phyloP scores from a whole-genome alignment of 2,329 filamentous ascomycete species.

The Alternaria sp. region DNA sequence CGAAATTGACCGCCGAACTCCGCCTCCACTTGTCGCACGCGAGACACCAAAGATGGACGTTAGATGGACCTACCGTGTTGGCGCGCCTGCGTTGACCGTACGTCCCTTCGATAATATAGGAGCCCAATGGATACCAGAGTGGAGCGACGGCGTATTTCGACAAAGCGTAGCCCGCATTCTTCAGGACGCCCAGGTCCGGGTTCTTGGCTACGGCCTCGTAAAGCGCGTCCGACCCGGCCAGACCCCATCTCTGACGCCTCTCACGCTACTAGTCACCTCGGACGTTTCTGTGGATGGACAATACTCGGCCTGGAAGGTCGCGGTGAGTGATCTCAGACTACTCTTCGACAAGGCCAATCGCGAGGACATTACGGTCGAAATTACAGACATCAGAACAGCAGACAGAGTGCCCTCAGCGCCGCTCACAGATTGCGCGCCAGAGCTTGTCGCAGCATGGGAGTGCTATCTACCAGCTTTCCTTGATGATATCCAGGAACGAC shows the following conservation, averaged over 20 bases:
- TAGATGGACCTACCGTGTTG: not conserved
- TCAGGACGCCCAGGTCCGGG: not conserved
- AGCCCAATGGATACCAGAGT: not conserved
- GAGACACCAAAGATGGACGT: not conserved
- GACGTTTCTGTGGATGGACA: not conserved
- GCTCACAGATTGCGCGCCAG: not conserved
- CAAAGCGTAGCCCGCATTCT: not conserved
- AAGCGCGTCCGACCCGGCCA: not conserved
- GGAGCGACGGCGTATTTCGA: not conserved
- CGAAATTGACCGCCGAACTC: not conserved
- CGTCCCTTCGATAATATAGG: not conserved
- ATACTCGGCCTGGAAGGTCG: not conserved
- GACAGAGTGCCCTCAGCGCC: not conserved
- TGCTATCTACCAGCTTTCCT: not conserved
- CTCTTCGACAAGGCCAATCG: not conserved
- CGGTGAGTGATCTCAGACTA: not conserved
- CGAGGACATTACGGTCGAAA: not conserved
- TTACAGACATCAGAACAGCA: not conserved
- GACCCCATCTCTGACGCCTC: not conserved
- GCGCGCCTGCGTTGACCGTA: not conserved
- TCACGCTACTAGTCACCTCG: not conserved
- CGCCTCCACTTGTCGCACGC: not conserved
- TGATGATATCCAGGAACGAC: not conserved
- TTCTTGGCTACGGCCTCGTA: not conserved
- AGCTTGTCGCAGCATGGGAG: not conserved